These are phyloP conservation scores for Yarrowia sp. DNA, from an alignment of 805 yeast species.

Conservation along the genomic window DNA sequence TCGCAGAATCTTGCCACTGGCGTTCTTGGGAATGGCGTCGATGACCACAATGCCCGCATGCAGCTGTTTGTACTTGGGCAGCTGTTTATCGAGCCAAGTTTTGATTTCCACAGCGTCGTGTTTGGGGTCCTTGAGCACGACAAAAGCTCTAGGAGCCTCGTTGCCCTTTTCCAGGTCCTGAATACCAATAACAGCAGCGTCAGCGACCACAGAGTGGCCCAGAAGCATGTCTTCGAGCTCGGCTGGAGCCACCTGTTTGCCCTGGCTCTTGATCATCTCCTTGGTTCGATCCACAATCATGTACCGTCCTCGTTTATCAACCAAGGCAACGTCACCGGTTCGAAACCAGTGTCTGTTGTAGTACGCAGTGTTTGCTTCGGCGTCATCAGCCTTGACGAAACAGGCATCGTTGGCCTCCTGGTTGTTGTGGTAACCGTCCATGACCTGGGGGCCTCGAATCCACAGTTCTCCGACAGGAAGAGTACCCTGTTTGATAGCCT, in stretches of 20 bases:
- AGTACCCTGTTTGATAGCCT: conserved; percentile 19
- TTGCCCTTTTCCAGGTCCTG: conserved; percentile 37
- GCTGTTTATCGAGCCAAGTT: conserved; percentile 32
- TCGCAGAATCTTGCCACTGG: conserved; percentile 91
- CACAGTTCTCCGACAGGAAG: conserved; percentile 49
- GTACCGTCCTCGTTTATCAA: conserved; percentile 41
- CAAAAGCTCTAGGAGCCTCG: conserved; percentile 33
- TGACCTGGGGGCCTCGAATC: conserved; percentile 55
- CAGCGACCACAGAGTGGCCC: conserved; percentile 31
- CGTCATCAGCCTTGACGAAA: conserved; percentile 12
- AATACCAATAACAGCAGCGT: conserved; percentile 32
- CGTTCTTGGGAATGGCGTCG: conserved; percentile 82
- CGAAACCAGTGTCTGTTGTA: conserved; percentile 35
- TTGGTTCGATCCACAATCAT: conserved; percentile 59
- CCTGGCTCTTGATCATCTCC: conserved; percentile 56
- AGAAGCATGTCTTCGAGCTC: conserved; percentile 32
- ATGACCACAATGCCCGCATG: conserved; percentile 54
- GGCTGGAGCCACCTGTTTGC: conserved; percentile 35
- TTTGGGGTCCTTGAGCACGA: conserved; percentile 28
- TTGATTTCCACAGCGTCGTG: conserved; percentile 25
- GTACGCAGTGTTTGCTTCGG: conserved; percentile 37
- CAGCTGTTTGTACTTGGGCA: conserved; percentile 34
- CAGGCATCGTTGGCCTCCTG: not conserved
- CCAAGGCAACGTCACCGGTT: conserved; percentile 54
- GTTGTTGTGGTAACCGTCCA: conserved; percentile 32